Base-by-base conservation (phyloP, 192 early-diverging fungal genomes). In the Cetraspora pellucida region DNA sequence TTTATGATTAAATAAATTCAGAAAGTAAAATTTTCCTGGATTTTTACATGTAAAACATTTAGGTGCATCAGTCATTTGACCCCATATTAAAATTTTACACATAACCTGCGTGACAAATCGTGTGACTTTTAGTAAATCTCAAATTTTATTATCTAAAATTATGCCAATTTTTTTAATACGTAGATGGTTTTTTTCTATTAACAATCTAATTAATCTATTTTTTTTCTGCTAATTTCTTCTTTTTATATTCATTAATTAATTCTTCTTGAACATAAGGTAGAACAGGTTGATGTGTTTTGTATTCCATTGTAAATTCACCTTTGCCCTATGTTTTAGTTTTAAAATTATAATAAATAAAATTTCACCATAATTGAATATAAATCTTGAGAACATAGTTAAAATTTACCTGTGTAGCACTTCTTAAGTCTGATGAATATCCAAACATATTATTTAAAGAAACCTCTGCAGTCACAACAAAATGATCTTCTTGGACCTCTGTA, bases 401-500 rank as follows among this genome's bases (percentile, higher is more conserved):
- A 59, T 28, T 60, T 49, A 75, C 73, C 59, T 75, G 91, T 21
- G 95, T 95, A 69, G 89, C 88, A 46, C 92, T 92, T 73, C 97
- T 89, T 80, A 99, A 87, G 82, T 99, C 97, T 17, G 95, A 95
- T 60, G 96, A 95, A 82, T 96, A 97, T 23, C 96, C 96, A 92
- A 99, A 99, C 97, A 99, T 99, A 72, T 95, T 94, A 84, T 99
- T 99, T 76, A 99, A 83, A 5, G 96, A 93, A 30, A 99, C 97
- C 78, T 96, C 93, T 23, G 93, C 92, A 55, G 85, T 84, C 31
- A 94, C 88, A 23, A 91, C 90, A 63, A 96, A 93, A 84, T 95
- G 95, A 67, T 97, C 96, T 78, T 99, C 95, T 45, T 92, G 91
- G 5, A 95, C 90, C 63, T 96, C 96, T 1, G 95, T 93, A 79